A percentile compares a stretch with the other conserved stretches of the same genome.
Conservation (phyloP, 2,329 filamentous ascomycete species). For the Colletotrichum australisinense region DNA sequence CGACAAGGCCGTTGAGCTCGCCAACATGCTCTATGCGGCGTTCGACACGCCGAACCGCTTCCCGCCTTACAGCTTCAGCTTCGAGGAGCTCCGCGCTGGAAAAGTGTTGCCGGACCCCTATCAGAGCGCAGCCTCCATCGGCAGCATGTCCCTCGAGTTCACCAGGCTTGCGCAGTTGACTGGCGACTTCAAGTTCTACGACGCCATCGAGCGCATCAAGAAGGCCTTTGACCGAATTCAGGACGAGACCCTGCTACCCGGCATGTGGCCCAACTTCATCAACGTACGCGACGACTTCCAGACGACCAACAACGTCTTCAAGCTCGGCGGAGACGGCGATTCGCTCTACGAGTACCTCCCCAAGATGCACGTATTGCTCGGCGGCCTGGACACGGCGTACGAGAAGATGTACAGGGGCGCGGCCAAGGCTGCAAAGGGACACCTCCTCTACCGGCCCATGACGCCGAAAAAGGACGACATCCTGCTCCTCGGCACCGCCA, state of each 20-base stretch:
- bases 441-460: constrained; percentile 74
- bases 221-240: constrained; percentile 74
- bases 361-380: constrained; percentile 65
- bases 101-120: constrained; percentile 26
- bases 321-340: constrained; percentile 54
- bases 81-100: constrained; percentile 32
- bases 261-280: constrained; percentile 77
- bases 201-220: constrained; percentile 76
- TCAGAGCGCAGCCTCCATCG: constrained; percentile 61
- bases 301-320: constrained; percentile 42
- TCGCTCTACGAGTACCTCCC: constrained; percentile 55
- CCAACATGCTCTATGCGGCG: constrained; percentile 71
- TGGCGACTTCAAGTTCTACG: constrained; percentile 78
- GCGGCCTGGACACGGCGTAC: constrained; percentile 66
- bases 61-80: constrained; percentile 52
- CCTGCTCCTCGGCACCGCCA: constrained; percentile 60
- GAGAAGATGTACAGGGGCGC: constrained; percentile 66
- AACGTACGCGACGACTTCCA: constrained; percentile 65
- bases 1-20: constrained; percentile 71
- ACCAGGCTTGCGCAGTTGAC: constrained; percentile 80
- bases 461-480: constrained; percentile 63
- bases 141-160: constrained; percentile 79
- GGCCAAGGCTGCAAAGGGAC: constrained; percentile 64
- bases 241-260: constrained; percentile 73
- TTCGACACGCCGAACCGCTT: constrained; percentile 78